A percentile compares a stretch with the other conserved stretches of the same genome.
These are phyloP conservation scores for Wickerhamomyces kurtzmanii DNA, from an alignment of 805 yeast genomes.

Conservation along the genomic window DNA sequence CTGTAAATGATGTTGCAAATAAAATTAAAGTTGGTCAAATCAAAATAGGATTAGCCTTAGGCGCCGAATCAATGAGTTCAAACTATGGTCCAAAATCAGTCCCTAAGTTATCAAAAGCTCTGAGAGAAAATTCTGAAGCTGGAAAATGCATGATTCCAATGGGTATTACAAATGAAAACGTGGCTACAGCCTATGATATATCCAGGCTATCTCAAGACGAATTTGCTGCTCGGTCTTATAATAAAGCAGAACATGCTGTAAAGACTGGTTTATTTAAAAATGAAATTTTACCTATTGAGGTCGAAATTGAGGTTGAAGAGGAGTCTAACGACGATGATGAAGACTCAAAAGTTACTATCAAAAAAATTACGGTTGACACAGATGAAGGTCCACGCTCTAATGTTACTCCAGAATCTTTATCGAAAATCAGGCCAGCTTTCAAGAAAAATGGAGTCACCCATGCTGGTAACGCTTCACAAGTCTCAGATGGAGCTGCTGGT, in stretches of 20 bases:
- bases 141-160: constrained; percentile 82
- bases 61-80: constrained; percentile 91
- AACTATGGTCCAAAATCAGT: constrained; percentile 77
- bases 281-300: constrained; percentile 77
- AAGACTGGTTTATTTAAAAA: constrained; percentile 67
- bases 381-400: constrained; percentile 91
- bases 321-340: constrained; percentile 51
- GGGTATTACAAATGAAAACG: constrained; percentile 95
- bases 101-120: constrained; percentile 45
- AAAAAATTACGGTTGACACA: constrained; percentile 34
- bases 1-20: constrained; percentile 82
- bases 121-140: constrained; percentile 36
- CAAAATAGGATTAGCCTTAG: constrained; percentile 83
- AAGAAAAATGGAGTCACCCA: constrained; percentile 71
- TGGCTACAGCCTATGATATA: constrained; percentile 57
- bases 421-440: constrained; percentile 82
- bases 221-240: constrained; percentile 82
- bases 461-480: constrained; percentile 96
- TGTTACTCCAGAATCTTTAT: constrained; percentile 69
- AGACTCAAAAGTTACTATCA: constrained; percentile 14
- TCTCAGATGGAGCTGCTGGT: constrained; percentile 93
- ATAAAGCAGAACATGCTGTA: constrained; percentile 75
- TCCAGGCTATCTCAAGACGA: constrained; percentile 71
- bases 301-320: constrained; percentile 42
- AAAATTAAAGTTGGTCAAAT: constrained; percentile 84